A percentile compares a stretch with the other conserved stretches of the same genome.
phyloP scores from a whole-genome alignment of 257 asterid species.

The Nicotiana sylvestris region DNA sequence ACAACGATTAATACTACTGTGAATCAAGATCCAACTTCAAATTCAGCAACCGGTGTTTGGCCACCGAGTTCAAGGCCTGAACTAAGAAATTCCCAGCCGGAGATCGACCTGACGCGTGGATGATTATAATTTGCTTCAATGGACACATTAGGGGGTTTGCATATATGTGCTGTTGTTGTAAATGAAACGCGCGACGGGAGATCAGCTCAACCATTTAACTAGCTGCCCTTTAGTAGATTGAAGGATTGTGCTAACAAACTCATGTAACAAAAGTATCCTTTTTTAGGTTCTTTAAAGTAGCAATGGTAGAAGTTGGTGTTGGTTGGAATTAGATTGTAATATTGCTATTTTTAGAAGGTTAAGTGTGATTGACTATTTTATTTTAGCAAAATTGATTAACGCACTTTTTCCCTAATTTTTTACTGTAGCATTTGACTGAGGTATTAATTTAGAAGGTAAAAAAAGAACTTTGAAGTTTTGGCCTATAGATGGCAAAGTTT shows the following conservation, averaged over 20 bases:
- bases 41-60: constrained; percentile 51
- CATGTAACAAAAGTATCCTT: constrained; percentile 33
- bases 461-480: background rate
- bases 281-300: constrained; percentile 31
- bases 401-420: constrained; percentile 12
- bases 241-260: constrained; percentile 49
- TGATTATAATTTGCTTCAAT: constrained; percentile 39
- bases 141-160: constrained; percentile 39
- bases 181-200: constrained; percentile 38
- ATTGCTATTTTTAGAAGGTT: constrained; percentile 19
- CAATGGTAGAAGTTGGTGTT: constrained; percentile 20
- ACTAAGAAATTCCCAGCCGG: constrained; percentile 50
- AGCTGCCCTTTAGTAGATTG: constrained; percentile 18
- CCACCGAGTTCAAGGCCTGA: constrained; percentile 48
- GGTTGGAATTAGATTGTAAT: constrained; percentile 14
- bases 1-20: constrained; percentile 31
- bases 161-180: constrained; percentile 67
- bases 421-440: background rate
- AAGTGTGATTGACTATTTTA: constrained; percentile 17
- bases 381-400: constrained; percentile 32
- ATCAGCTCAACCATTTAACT: constrained; percentile 14
- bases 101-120: constrained; percentile 80
- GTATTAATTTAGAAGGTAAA: background rate
- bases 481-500: background rate
- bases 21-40: constrained; percentile 35